phyloP scores from a whole-genome alignment of 148 eudicot genomes.

The Cornus suecica region DNA sequence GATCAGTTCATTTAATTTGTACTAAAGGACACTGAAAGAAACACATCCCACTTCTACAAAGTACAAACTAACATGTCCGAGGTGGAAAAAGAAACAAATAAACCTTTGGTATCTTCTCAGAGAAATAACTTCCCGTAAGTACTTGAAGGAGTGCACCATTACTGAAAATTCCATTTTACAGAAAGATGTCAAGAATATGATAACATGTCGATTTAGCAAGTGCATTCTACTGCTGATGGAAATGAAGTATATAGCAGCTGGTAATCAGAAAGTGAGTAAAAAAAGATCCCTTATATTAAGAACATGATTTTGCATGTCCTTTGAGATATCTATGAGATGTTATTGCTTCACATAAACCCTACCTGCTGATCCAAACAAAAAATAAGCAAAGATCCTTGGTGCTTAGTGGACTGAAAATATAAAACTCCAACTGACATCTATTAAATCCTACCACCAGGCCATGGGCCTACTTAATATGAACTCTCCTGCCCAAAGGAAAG shows the following conservation, averaged over 20 bases:
- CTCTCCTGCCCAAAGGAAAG: too few species aligned
- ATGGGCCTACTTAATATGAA: too few species aligned
- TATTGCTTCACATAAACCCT: too few species aligned
- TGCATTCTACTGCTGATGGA: not conserved
- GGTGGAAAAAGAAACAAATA: conserved; percentile 17
- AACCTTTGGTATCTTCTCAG: conserved; percentile 82
- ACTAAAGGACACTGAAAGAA: conserved; percentile 1
- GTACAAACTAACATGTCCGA: conserved; percentile 1
- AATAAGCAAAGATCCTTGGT: too few species aligned
- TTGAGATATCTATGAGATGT: too few species aligned
- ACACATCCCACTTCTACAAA: not conserved
- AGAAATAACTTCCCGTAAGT: conserved; percentile 75
- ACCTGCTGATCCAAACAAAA: too few species aligned
- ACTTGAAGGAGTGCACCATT: conserved; percentile 94
- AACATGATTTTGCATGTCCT: too few species aligned
- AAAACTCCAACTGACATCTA: too few species aligned
- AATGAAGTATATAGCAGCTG: not conserved
- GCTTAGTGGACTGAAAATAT: too few species aligned
- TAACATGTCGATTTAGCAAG: not conserved
- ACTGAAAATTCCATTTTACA: conserved; percentile 36
- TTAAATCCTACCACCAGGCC: too few species aligned
- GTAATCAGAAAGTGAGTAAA: not conserved
- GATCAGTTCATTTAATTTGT: conserved; percentile 15
- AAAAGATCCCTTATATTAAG: not conserved
- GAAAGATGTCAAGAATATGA: not conserved